A percentile compares a stretch with the other conserved stretches of the same genome.
phyloP scores from a whole-genome alignment of 441 rosid species.

The Macaranga tanarius region DNA sequence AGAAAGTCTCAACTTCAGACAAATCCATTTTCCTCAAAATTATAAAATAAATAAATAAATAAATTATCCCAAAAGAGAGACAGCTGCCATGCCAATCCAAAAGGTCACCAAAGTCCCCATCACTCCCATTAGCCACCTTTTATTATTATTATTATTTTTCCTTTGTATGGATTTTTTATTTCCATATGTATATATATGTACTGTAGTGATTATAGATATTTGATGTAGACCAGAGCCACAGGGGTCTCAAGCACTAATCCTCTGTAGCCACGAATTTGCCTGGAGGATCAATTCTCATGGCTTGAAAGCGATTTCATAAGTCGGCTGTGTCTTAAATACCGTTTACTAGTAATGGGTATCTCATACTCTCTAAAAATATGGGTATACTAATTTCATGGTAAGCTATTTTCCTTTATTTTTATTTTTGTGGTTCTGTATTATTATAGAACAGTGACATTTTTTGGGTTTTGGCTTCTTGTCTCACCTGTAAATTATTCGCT shows the following conservation, averaged over 20 bases:
- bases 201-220: neutral
- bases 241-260: neutral
- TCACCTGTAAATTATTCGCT: constrained; percentile 22
- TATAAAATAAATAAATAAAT: neutral
- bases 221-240: neutral
- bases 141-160: neutral
- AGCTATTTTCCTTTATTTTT: neutral
- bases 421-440: constrained; percentile 24
- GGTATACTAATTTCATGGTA: constrained; percentile 2
- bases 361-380: neutral
- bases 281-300: constrained; percentile 22
- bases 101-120: neutral
- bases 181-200: neutral
- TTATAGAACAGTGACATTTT: neutral
- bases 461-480: constrained; percentile 16
- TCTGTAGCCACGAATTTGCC: constrained; percentile 32
- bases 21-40: neutral
- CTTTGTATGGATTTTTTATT: neutral
- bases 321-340: neutral
- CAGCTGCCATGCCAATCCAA: neutral
- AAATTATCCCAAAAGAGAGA: neutral
- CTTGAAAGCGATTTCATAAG: constrained; percentile 32
- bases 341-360: neutral
- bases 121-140: neutral
- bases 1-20: too few species aligned